phyloP scores from a whole-genome alignment of 306 rosid genomes.

The Urtica urens region DNA sequence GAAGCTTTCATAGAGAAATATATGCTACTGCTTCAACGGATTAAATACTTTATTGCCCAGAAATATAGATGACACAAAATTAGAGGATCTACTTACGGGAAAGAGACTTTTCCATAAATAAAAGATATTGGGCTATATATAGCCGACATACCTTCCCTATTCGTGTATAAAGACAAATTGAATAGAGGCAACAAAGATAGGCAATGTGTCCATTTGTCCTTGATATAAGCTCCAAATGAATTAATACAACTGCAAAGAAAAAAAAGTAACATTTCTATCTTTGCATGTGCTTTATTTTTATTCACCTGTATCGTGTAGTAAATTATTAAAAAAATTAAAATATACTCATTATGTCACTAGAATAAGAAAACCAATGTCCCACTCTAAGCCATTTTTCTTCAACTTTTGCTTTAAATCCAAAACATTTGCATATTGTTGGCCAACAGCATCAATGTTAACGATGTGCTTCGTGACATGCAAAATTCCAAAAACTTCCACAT shows the following conservation, averaged over 20 bases:
- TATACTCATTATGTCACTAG: no score
- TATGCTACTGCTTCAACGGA: no score
- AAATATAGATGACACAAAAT: no score
- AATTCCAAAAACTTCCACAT: conserved; percentile 15
- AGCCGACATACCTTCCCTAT: not conserved
- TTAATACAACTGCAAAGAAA: not conserved
- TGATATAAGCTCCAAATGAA: not conserved
- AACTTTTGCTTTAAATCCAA: not conserved
- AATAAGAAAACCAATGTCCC: no score
- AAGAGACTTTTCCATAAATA: not conserved
- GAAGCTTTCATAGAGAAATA: no score
- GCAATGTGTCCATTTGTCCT: not conserved
- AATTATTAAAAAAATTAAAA: no score
- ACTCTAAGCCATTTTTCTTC: no score
- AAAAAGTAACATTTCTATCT: no score
- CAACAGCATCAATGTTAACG: not conserved
- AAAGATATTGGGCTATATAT: not conserved
- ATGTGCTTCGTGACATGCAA: not conserved
- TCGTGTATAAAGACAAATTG: not conserved
- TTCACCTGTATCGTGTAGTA: no score
- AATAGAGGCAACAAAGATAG: not conserved
- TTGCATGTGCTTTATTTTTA: no score
- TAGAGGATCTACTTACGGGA: no score
- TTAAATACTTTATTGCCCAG: no score
- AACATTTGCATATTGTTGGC: conserved; percentile 2